These are phyloP conservation scores for Kwoniella newhampshirensis DNA, from an alignment of 768 basidiomycete genomes.

Conservation along the genomic window DNA sequence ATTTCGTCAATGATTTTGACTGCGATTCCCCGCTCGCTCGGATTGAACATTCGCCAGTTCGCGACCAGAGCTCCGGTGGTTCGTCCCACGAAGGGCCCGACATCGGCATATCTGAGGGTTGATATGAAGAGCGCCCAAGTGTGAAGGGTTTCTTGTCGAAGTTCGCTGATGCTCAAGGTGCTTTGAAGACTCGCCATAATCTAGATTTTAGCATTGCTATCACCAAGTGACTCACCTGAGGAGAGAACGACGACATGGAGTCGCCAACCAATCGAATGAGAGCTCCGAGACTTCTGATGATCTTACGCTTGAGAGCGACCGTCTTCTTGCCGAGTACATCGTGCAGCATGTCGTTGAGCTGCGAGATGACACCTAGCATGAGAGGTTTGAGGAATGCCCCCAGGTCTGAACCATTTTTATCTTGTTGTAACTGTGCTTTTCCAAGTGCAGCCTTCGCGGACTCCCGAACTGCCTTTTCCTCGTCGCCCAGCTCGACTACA, in stretches of 20 bases:
- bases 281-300: conserved; percentile 73
- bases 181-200: conserved; percentile 96
- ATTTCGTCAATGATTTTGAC: conserved; percentile 67
- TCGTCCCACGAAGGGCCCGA: conserved; percentile 79
- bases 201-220: conserved; percentile 56
- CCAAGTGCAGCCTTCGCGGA: conserved; percentile 54
- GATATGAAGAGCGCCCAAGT: conserved; percentile 78
- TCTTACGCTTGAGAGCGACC: conserved; percentile 66
- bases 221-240: conserved; percentile 65
- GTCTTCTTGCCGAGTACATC: conserved; percentile 77
- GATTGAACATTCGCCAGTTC: conserved; percentile 68
- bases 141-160: conserved; percentile 73
- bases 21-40: conserved; percentile 60
- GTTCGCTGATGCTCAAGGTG: conserved; percentile 69
- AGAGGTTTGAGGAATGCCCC: conserved; percentile 68
- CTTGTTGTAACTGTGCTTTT: conserved; percentile 45
- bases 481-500: conserved; percentile 74
- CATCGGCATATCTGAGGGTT: conserved; percentile 66
- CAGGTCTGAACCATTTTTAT: conserved; percentile 50
- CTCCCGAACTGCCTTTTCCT: conserved; percentile 58
- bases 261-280: conserved; percentile 71
- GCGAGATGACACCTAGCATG: conserved; percentile 79
- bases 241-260: conserved; percentile 71
- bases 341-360: conserved; percentile 81
- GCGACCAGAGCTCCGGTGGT: conserved; percentile 81